Conservation (phyloP, 352 stramenopile species). For the Proteromonas lacertae region DNA sequence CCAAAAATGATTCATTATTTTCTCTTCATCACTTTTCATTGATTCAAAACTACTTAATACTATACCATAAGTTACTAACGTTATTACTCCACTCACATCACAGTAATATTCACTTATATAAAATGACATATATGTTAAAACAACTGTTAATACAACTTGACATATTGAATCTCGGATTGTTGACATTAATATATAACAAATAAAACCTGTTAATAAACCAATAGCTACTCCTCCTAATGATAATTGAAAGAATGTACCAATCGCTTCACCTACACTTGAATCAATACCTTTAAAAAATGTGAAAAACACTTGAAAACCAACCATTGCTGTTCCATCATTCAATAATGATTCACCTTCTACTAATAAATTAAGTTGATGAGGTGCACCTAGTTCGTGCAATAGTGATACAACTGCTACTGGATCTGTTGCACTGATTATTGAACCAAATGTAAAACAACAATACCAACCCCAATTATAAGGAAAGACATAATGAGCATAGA, state of each 20-base stretch:
- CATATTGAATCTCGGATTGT: not conserved
- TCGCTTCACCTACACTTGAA: not conserved
- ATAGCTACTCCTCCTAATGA: not conserved
- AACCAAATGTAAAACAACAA: constrained; percentile 13
- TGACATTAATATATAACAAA: not conserved
- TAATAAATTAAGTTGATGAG: constrained; percentile 10
- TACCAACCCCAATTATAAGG: constrained; percentile 16
- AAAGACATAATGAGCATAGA: constrained; percentile 13
- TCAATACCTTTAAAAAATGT: not conserved
- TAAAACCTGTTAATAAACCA: not conserved
- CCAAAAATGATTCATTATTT: constrained; percentile 9
- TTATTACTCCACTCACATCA: constrained; percentile 1
- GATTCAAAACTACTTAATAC: not conserved
- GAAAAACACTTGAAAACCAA: constrained; percentile 20
- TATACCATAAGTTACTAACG: not conserved
- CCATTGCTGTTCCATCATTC: constrained; percentile 21
- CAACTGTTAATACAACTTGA: constrained; percentile 2
- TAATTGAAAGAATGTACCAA: constrained; percentile 1
- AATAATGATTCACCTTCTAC: constrained; percentile 19
- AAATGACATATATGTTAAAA: constrained; percentile 3
- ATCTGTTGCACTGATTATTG: too few relatives aligned
- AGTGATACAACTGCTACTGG: constrained; percentile 16
- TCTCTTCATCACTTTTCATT: not conserved
- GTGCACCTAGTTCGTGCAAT: constrained; percentile 13
- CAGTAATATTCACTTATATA: constrained; percentile 1